A percentile compares a stretch with the other conserved stretches of the same genome.
Conservation (phyloP, 352 stramenopile genomes). For the Phytopythium sindhum region DNA sequence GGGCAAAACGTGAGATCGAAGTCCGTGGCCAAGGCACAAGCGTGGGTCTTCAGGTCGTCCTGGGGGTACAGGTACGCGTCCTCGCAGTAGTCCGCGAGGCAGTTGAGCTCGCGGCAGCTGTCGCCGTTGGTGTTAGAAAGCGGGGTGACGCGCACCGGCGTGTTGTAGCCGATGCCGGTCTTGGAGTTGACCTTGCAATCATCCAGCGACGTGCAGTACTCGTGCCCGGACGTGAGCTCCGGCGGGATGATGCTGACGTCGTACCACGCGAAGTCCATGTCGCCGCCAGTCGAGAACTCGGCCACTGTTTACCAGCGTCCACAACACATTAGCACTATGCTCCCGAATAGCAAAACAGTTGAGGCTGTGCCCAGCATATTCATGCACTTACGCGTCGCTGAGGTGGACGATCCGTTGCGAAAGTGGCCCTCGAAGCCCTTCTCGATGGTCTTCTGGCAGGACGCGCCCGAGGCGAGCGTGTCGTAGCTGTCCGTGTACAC, state of each 20-base stretch:
- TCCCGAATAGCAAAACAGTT: not conserved
- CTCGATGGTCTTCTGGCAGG: slow-evolving; percentile 31
- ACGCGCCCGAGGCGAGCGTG: slow-evolving; percentile 33
- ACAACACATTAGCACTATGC: not conserved
- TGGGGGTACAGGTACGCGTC: slow-evolving; percentile 71
- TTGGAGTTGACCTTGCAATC: slow-evolving; percentile 65
- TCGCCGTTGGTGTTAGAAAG: slow-evolving; percentile 53
- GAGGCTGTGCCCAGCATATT: not conserved
- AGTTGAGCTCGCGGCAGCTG: slow-evolving; percentile 58
- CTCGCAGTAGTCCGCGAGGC: slow-evolving; percentile 43
- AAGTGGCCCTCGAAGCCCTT: slow-evolving; percentile 72
- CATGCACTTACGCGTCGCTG: slow-evolving; percentile 38
- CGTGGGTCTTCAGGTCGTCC: slow-evolving; percentile 76
- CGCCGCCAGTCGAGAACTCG: slow-evolving; percentile 62
- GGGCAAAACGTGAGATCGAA: slow-evolving; percentile 73
- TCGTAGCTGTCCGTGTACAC: slow-evolving; percentile 46
- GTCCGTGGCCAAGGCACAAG: slow-evolving; percentile 53
- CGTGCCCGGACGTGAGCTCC: slow-evolving; percentile 40
- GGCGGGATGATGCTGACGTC: slow-evolving; percentile 75
- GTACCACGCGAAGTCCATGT: slow-evolving; percentile 54
- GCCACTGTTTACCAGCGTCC: slow-evolving; percentile 24
- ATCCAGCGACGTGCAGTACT: slow-evolving; percentile 58
- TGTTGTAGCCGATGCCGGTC: slow-evolving; percentile 65
- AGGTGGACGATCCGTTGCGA: slow-evolving; percentile 50
- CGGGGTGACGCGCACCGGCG: slow-evolving; percentile 50